phyloP scores from a whole-genome alignment of 2,329 filamentous ascomycete species.

The Lecanicillium sp. region DNA sequence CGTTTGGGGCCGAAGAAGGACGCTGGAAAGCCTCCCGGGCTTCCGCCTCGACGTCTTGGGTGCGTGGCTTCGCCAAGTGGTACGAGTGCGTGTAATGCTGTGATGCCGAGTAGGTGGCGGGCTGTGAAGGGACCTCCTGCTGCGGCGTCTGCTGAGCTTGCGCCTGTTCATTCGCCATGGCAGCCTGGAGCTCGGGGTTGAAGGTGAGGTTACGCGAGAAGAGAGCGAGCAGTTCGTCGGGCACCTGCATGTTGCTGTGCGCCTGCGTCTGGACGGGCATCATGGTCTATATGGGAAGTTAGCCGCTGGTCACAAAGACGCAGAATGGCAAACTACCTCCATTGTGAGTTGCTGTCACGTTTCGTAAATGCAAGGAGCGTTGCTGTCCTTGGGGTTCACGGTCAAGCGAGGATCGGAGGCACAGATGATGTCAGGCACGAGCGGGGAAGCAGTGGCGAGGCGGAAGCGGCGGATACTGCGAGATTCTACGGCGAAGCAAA shows the following conservation, averaged over 20 bases:
- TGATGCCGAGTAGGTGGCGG: slow-evolving; percentile 66
- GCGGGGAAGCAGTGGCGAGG: neutral
- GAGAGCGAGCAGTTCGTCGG: slow-evolving; percentile 77
- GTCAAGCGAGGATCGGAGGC: too few relatives aligned
- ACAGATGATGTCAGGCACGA: neutral
- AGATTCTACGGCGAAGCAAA: slow-evolving; percentile 6
- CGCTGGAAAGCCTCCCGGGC: slow-evolving; percentile 33
- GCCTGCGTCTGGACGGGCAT: slow-evolving; percentile 32
- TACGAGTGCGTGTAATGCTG: slow-evolving; percentile 81
- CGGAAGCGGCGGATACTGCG: neutral
- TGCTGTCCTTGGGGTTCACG: too few relatives aligned
- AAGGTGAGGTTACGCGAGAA: slow-evolving; percentile 73
- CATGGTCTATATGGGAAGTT: slow-evolving; percentile 25
- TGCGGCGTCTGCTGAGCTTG: slow-evolving; percentile 23
- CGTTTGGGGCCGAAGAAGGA: slow-evolving; percentile 45
- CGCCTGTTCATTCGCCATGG: slow-evolving; percentile 22
- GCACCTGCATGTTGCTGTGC: slow-evolving; percentile 50
- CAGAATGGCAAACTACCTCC: slow-evolving; percentile 8
- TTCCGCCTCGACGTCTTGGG: slow-evolving; percentile 21
- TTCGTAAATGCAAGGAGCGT: too few relatives aligned
- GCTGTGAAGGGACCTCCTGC: slow-evolving; percentile 14
- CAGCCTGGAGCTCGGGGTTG: slow-evolving; percentile 32
- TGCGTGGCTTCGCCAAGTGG: slow-evolving; percentile 42
- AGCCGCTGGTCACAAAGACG: neutral
- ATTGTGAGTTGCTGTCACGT: neutral